phyloP scores from a whole-genome alignment of 2,329 filamentous ascomycete genomes.

The Xylaria sp. region DNA sequence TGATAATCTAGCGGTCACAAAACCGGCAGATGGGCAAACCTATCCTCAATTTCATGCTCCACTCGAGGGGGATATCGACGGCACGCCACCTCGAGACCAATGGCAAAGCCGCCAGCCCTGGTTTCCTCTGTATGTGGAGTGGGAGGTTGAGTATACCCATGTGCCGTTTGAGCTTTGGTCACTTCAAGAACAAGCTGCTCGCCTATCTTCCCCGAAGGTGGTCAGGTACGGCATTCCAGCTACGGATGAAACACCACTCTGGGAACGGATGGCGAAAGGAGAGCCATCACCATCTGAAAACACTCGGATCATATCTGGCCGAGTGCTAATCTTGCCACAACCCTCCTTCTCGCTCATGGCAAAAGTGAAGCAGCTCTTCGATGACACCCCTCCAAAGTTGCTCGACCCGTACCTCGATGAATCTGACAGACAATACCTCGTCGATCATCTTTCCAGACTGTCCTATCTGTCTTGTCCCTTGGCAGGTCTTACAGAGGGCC shows the following conservation, averaged over 20 bases:
- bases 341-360: constrained; percentile 43
- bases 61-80: constrained; percentile 30
- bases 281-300: neutral
- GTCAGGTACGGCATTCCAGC: constrained; percentile 14
- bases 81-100: constrained; percentile 42
- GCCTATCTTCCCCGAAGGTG: constrained; percentile 12
- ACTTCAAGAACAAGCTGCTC: constrained; percentile 35
- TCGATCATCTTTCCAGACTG: constrained; percentile 29
- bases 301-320: neutral
- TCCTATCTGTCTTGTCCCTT: constrained; percentile 36
- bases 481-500: constrained; percentile 39
- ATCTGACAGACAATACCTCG: constrained; percentile 25
- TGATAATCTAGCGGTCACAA: no score
- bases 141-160: constrained; percentile 20
- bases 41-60: constrained; percentile 10
- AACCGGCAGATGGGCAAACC: no score
- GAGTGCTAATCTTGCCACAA: constrained; percentile 46
- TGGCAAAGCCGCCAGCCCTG: constrained; percentile 44
- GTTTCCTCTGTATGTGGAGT: constrained; percentile 15
- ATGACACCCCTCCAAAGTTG: constrained; percentile 33
- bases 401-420: constrained; percentile 27
- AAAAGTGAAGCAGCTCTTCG: constrained; percentile 44
- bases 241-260: neutral
- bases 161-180: constrained; percentile 9
- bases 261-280: neutral